phyloP scores from a whole-genome alignment of 805 yeast genomes.

The Spathaspora hagerdaliae region DNA sequence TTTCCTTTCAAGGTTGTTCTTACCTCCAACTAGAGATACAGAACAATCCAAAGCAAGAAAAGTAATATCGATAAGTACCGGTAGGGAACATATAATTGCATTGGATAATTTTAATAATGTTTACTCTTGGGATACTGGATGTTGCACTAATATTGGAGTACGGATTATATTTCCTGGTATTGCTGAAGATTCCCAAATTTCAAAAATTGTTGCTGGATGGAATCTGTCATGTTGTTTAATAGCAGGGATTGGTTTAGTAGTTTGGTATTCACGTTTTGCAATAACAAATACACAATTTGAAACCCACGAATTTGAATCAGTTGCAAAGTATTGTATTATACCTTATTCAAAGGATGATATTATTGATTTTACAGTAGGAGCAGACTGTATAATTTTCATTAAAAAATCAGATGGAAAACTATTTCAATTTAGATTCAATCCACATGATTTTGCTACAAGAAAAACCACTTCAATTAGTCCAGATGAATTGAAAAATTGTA shows the following conservation, averaged over 20 bases:
- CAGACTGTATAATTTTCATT: constrained; percentile 48
- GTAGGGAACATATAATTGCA: constrained; percentile 62
- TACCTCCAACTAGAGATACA: constrained; percentile 11
- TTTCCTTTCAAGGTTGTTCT: constrained; percentile 20
- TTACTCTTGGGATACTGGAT: constrained; percentile 62
- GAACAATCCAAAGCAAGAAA: constrained; percentile 13
- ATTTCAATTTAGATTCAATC: constrained; percentile 29
- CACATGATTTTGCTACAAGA: constrained; percentile 11
- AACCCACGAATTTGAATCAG: constrained; percentile 9
- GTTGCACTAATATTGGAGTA: constrained; percentile 33
- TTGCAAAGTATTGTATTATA: constrained; percentile 39
- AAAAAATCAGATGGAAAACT: constrained; percentile 38
- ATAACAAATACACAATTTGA: constrained; percentile 16
- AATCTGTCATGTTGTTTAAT: constrained; percentile 49
- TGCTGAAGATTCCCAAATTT: background rate
- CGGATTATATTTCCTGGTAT: constrained; percentile 34
- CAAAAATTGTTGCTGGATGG: constrained; percentile 62
- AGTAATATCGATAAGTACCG: constrained; percentile 53
- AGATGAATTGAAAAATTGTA: constrained; percentile 1
- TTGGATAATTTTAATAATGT: constrained; percentile 46
- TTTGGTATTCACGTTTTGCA: constrained; percentile 45
- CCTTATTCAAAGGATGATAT: constrained; percentile 39
- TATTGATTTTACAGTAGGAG: constrained; percentile 54
- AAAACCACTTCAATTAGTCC: background rate
- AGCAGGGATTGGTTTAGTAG: constrained; percentile 48